These are phyloP conservation scores for Solanum corneliomulleri DNA, from an alignment of 257 asterid genomes.

Conservation along the genomic window DNA sequence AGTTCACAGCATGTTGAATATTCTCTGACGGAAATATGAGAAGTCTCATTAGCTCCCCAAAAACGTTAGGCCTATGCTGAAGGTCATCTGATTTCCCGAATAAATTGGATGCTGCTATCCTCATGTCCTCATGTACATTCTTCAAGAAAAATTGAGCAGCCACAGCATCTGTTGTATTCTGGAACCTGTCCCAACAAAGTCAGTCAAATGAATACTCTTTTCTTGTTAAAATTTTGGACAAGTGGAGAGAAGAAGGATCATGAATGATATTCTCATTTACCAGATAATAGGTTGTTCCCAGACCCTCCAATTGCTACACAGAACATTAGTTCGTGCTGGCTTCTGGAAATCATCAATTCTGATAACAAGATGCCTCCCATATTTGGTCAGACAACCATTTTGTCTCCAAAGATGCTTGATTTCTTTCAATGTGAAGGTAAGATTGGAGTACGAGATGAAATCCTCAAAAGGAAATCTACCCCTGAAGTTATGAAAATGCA, in stretches of 20 bases:
- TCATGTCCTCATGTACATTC: slow-evolving; percentile 68
- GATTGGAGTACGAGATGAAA: slow-evolving; percentile 66
- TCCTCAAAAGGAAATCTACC: slow-evolving; percentile 79
- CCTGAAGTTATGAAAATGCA: slow-evolving; percentile 32
- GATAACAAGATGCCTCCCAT: slow-evolving; percentile 66
- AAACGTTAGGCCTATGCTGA: slow-evolving; percentile 71
- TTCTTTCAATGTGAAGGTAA: slow-evolving; percentile 69
- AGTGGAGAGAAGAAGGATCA: background rate
- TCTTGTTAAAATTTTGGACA: background rate
- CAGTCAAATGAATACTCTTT: background rate
- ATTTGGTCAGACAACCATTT: slow-evolving; percentile 64
- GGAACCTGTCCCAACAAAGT: slow-evolving; percentile 50
- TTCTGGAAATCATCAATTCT: slow-evolving; percentile 93
- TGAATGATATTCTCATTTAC: slow-evolving; percentile 23
- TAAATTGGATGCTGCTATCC: slow-evolving; percentile 58
- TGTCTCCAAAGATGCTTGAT: slow-evolving; percentile 92
- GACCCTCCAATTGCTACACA: slow-evolving; percentile 81
- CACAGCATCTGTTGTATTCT: slow-evolving; percentile 93
- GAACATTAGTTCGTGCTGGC: slow-evolving; percentile 62
- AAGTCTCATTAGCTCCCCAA: slow-evolving; percentile 91
- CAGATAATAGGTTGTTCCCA: slow-evolving; percentile 94
- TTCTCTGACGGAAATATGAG: slow-evolving; percentile 69
- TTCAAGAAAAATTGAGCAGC: slow-evolving; percentile 93
- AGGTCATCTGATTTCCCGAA: slow-evolving; percentile 73
- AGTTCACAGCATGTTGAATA: slow-evolving; percentile 26